These are phyloP conservation scores for Letharia lupina DNA, from an alignment of 495 filamentous ascomycete species.

Conservation along the genomic window DNA sequence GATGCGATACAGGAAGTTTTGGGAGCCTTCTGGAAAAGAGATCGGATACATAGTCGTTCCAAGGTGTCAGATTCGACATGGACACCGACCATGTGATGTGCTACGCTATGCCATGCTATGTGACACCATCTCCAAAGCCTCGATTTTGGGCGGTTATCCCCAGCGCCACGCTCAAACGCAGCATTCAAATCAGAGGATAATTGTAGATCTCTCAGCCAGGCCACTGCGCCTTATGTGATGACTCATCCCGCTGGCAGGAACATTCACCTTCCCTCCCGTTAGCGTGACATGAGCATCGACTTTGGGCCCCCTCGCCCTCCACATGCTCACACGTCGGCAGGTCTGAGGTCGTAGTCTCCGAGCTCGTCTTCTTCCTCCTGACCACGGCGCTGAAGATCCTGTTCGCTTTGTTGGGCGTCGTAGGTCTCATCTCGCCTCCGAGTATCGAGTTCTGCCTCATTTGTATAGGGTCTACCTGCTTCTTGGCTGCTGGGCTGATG, in stretches of 20 bases:
- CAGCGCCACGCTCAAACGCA: constrained; percentile 18
- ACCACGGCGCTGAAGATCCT: constrained; percentile 12
- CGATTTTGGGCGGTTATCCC: background rate
- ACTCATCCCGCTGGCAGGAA: background rate
- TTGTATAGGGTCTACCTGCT: constrained; percentile 50
- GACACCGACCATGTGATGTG: background rate
- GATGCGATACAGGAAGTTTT: too few relatives aligned
- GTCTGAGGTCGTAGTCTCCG: background rate
- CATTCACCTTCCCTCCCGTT: background rate
- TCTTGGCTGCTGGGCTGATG: constrained; percentile 45
- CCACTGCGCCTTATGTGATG: background rate
- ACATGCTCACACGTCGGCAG: constrained; percentile 12
- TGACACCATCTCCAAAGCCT: background rate
- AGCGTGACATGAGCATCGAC: background rate
- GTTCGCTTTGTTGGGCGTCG: constrained; percentile 5
- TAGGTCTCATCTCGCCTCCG: constrained; percentile 1
- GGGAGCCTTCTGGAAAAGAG: too few relatives aligned
- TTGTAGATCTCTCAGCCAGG: background rate
- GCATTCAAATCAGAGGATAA: background rate
- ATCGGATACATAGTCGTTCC: too few relatives aligned
- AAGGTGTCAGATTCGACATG: too few relatives aligned
- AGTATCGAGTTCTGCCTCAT: background rate
- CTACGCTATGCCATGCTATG: background rate
- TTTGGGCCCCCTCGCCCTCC: constrained; percentile 4
- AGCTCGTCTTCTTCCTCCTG: constrained; percentile 14